phyloP scores from a whole-genome alignment of 78 protist species.

The Pigoraptor vietnamica region DNA sequence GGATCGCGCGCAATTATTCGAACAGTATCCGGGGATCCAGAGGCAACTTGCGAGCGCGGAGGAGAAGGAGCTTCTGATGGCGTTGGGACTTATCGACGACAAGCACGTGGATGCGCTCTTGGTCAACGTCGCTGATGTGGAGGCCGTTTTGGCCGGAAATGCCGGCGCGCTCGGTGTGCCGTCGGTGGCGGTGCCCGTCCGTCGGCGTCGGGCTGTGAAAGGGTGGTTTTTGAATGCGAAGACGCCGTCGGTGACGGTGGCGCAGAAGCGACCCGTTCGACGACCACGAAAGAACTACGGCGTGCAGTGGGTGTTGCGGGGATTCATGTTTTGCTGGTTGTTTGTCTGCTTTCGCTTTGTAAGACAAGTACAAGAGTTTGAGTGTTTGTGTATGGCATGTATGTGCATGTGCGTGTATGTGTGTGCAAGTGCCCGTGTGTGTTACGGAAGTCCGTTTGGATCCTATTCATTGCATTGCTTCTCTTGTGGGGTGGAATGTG shows the following conservation, averaged over 20 bases:
- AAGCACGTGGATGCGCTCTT: neutral
- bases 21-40: neutral
- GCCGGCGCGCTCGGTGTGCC: neutral
- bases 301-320: neutral
- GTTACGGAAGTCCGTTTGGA: too few relatives aligned
- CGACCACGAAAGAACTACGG: neutral
- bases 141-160: neutral
- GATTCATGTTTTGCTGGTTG: too few relatives aligned
- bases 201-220: neutral
- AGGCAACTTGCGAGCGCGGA: neutral
- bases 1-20: neutral
- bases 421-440: too few relatives aligned
- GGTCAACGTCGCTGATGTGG: neutral
- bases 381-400: too few relatives aligned
- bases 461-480: too few relatives aligned
- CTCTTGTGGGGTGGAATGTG: too few relatives aligned
- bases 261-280: neutral
- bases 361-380: too few relatives aligned
- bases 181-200: neutral
- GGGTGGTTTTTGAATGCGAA: neutral
- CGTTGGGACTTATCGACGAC: neutral
- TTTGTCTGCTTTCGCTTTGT: too few relatives aligned
- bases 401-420: too few relatives aligned
- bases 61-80: neutral
- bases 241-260: neutral